A percentile compares a stretch with the other conserved stretches of the same genome.
These are phyloP conservation scores for Penicillium subrubescens DNA, from an alignment of 495 filamentous ascomycete species.

Conservation along the genomic window DNA sequence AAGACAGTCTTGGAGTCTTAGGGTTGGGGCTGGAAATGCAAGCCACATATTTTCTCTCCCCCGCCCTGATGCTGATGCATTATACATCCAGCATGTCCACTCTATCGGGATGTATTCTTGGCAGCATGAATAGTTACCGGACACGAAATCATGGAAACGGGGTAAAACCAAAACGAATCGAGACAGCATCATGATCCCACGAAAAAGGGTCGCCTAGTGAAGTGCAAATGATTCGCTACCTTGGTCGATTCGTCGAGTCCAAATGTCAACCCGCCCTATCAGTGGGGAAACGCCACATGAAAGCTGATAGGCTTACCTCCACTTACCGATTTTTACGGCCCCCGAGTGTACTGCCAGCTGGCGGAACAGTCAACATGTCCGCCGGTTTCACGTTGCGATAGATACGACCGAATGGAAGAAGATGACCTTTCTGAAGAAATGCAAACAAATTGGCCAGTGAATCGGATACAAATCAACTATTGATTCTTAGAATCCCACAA, in stretches of 20 bases:
- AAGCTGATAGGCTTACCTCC: constrained; percentile 13
- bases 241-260: neutral
- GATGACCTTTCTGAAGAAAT: neutral
- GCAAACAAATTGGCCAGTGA: neutral
- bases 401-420: neutral
- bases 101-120: neutral
- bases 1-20: neutral
- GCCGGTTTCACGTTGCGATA: neutral
- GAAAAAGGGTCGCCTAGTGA: neutral
- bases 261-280: neutral
- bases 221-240: neutral
- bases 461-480: too few species aligned
- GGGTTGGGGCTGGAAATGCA: constrained; percentile 13
- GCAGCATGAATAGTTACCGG: neutral
- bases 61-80: neutral
- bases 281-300: constrained; percentile 4
- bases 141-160: neutral
- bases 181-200: neutral
- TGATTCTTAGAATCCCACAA: neutral
- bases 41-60: neutral
- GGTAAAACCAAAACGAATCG: neutral
- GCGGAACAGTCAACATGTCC: constrained; percentile 8
- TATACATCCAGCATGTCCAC: neutral
- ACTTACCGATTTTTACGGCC: constrained; percentile 1
- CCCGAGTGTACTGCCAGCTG: neutral